Percentiles rank a stretch among this genome's conserved stretches.
phyloP scores from a whole-genome alignment of 2,329 filamentous ascomycete species.

The Trichoderma simmonsii region DNA sequence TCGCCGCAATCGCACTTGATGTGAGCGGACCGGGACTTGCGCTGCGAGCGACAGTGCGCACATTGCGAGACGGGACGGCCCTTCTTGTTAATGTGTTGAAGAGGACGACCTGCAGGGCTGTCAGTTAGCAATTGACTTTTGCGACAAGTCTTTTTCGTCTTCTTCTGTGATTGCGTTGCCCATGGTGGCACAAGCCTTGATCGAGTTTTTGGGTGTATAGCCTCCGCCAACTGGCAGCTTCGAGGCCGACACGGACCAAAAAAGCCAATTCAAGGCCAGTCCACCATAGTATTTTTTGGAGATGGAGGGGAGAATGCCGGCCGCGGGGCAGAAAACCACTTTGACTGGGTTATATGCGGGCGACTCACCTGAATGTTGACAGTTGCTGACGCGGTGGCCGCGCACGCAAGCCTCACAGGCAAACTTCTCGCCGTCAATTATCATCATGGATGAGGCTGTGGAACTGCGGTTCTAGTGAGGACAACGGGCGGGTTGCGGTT shows the following conservation, averaged over 20 bases:
- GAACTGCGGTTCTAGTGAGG: neutral
- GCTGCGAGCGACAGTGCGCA: conserved; percentile 90
- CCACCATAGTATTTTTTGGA: conserved; percentile 9
- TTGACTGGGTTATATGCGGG: conserved; percentile 18
- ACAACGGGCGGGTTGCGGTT: neutral
- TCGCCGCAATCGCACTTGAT: conserved; percentile 96
- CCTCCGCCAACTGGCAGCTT: neutral
- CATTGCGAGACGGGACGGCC: conserved; percentile 97
- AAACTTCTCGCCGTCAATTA: conserved; percentile 94
- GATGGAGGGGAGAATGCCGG: neutral
- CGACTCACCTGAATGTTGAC: conserved; percentile 85
- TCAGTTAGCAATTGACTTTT: neutral
- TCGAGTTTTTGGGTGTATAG: neutral
- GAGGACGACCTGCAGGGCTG: conserved; percentile 67
- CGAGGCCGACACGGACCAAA: neutral
- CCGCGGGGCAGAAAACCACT: conserved; percentile 7
- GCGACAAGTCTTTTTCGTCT: neutral
- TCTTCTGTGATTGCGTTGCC: neutral
- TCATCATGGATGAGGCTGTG: conserved; percentile 49
- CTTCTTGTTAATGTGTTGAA: conserved; percentile 96
- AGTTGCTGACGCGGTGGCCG: conserved; percentile 98
- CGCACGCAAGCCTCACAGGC: conserved; percentile 97
- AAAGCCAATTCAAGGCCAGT: conserved; percentile 5
- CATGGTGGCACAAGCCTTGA: neutral
- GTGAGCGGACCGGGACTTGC: conserved; percentile 92